Percentiles rank a stretch among this genome's conserved stretches.
Conservation (phyloP, 192 early-diverging fungal species). For the Coemansia interrupta region DNA sequence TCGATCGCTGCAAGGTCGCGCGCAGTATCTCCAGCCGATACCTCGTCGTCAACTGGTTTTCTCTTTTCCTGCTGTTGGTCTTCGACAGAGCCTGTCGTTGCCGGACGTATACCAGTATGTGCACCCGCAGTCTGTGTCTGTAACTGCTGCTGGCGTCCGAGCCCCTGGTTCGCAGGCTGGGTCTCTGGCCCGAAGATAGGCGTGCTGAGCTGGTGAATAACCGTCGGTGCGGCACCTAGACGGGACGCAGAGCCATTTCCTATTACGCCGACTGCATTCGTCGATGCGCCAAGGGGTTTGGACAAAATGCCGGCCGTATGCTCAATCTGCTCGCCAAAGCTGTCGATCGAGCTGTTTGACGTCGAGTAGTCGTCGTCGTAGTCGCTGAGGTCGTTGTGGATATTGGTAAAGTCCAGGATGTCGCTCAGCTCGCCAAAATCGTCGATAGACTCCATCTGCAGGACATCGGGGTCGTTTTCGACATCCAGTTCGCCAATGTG, state of each 20-base stretch:
- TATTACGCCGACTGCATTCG: no score
- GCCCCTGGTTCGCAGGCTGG: neutral
- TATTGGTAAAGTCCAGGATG: conserved; percentile 21
- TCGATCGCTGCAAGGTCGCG: no score
- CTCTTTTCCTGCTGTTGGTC: no score
- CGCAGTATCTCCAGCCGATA: neutral
- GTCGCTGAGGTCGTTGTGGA: conserved; percentile 18
- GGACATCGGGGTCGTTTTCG: conserved; percentile 13
- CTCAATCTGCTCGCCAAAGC: conserved; percentile 51
- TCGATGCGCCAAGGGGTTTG: conserved; percentile 9
- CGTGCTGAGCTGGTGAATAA: conserved; percentile 26
- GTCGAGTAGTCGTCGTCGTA: conserved; percentile 33
- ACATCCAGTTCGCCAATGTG: neutral
- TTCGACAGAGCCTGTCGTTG: neutral
- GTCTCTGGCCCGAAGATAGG: conserved; percentile 1
- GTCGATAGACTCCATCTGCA: conserved; percentile 50
- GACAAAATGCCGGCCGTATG: conserved; percentile 36
- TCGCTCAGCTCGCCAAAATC: conserved; percentile 39
- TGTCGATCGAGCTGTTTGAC: conserved; percentile 44
- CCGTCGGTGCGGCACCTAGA: conserved; percentile 7
- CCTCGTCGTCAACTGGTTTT: neutral
- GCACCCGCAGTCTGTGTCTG: neutral
- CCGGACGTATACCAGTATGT: neutral
- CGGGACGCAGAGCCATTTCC: conserved; percentile 7
- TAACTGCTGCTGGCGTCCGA: neutral